phyloP scores from a whole-genome alignment of 2,329 filamentous ascomycete genomes.

The Zymoseptoria passerinii region DNA sequence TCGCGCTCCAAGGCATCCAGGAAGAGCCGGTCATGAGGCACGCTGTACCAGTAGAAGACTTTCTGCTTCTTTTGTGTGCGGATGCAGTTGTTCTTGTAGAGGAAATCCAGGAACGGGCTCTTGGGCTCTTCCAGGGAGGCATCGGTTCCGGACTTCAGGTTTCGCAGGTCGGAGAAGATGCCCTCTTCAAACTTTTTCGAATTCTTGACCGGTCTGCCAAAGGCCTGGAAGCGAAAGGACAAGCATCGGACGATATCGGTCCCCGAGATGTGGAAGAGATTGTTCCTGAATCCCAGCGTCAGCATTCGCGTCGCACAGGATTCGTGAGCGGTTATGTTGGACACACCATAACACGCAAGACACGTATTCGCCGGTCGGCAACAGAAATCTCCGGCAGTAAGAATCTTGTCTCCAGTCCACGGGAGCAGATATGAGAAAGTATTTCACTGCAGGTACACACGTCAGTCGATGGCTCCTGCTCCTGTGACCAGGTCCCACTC shows the following conservation, averaged over 20 bases:
- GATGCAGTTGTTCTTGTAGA: conserved; percentile 99
- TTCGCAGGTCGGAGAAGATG: conserved; percentile 96
- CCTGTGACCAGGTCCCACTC: neutral
- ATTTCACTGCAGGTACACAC: conserved; percentile 63
- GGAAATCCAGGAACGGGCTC: conserved; percentile 94
- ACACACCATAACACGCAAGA: conserved; percentile 86
- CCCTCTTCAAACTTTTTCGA: conserved; percentile 99
- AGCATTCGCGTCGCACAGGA: conserved; percentile 5
- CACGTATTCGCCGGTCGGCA: conserved; percentile 97
- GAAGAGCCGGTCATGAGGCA: conserved; percentile 94
- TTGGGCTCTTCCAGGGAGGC: conserved; percentile 97
- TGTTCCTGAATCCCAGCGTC: conserved; percentile 57
- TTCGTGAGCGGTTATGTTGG: neutral
- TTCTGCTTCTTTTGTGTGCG: conserved; percentile 99
- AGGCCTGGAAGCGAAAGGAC: conserved; percentile 96
- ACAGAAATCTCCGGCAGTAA: conserved; percentile 88
- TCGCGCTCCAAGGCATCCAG: conserved; percentile 95
- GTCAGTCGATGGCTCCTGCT: conserved; percentile 26
- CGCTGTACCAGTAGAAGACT: conserved; percentile 99
- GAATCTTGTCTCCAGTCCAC: conserved; percentile 97
- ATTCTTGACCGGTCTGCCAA: conserved; percentile 96
- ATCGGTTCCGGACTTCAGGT: conserved; percentile 96
- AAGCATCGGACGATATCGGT: conserved; percentile 98
- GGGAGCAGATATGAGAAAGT: conserved; percentile 96
- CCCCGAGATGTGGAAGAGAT: conserved; percentile 97